These are phyloP conservation scores for Mortierella sp. DNA, from an alignment of 371 early-diverging fungal genomes.

Conservation along the genomic window DNA sequence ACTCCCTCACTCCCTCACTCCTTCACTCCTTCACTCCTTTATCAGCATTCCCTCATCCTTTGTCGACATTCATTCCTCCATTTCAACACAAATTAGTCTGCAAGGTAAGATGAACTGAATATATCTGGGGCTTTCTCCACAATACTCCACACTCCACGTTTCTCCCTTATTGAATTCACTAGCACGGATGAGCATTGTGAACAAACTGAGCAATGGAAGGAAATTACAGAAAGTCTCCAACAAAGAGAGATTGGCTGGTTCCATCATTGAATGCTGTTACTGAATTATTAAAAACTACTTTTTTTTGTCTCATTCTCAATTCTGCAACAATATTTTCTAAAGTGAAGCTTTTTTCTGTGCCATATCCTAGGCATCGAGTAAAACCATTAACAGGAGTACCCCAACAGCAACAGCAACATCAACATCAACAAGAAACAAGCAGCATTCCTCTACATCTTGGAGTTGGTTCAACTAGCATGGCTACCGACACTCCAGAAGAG, in stretches of 20 bases:
- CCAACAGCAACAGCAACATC: no score
- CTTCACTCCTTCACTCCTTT: background rate
- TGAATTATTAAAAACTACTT: no score
- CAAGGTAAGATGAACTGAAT: background rate
- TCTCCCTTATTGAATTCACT: background rate
- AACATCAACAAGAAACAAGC: background rate
- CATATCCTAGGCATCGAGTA: no score
- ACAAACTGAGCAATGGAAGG: background rate
- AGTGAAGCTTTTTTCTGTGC: no score
- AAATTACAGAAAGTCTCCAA: background rate
- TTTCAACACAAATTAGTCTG: background rate
- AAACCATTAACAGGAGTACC: no score
- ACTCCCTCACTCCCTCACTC: background rate
- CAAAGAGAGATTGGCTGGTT: no score
- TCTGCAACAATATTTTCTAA: no score
- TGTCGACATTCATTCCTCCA: conserved; percentile 5
- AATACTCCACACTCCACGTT: background rate
- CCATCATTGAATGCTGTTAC: background rate
- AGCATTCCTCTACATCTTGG: background rate
- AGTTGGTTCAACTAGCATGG: background rate
- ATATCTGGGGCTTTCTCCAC: background rate
- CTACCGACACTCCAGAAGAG: background rate
- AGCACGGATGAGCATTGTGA: background rate
- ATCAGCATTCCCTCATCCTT: background rate
- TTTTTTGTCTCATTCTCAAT: no score